Base-by-base conservation (phyloP, 2,329 filamentous ascomycete genomes). In the Aspergillus terreus region DNA sequence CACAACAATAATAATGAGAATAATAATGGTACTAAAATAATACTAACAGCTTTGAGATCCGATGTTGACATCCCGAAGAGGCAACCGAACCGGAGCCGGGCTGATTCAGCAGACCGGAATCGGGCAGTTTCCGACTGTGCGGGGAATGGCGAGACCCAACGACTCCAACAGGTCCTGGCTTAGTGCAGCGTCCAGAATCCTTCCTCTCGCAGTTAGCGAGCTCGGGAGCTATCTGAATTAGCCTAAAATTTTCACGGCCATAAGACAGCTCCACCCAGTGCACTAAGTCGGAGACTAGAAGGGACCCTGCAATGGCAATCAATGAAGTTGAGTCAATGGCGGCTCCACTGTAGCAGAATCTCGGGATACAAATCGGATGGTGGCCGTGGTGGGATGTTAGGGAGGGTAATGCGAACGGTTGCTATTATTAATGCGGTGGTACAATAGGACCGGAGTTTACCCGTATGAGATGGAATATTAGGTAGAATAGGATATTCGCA, bases 161-260 rank as follows among this genome's bases (percentile, higher is more conserved):
- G 46, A 44, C 7, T 14, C 35, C 6, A 38, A 17, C 11, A 35
- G 6, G 45, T 46, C 48, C 45, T 44, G 45, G 45, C 27, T n/a
- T 11, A 38, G 14, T 4, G 11, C 35, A 47, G 23, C 47, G 53
- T 60, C 59, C 56, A 58, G 59, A 61, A 61, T 55, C 56, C 54
- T 61, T 61, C 59, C 58, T 56, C 50, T 51, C 35, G 45, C n/a
- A 50, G 57, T 57, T 60, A 56, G 56, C 46, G 17, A 44, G 25
- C 45, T 23, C 38, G 44, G 48, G 41, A 52, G 50, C 51, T 36
- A 50, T 46, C 44, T 51, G 50, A 32, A 47, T 52, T 50, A 55
- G 54, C 15, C 49, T 50, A 51, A 50, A 19, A 4, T 42, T 42
- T 23, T 50, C 51, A 44, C 45, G 55, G 52, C 58, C 56, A 58